Evolutionary conservation across 371 early-diverging fungal genomes (phyloP).

Genomic region (Phascolomyces articulosus): DNA sequence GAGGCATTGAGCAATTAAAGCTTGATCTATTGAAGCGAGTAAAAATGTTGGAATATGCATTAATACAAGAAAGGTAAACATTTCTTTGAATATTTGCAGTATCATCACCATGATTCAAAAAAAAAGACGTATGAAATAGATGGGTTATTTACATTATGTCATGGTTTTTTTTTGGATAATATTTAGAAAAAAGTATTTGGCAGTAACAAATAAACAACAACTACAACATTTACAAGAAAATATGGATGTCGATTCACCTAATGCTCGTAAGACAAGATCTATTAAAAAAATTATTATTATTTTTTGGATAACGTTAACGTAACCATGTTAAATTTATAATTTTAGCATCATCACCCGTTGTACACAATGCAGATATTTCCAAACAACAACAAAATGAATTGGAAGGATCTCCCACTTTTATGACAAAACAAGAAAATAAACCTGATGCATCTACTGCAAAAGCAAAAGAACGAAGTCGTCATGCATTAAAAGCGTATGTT

Average conservation of each 20-base stretch:
- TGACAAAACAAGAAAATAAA: background rate
- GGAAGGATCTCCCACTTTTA: background rate
- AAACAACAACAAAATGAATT: background rate
- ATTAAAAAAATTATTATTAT: no score
- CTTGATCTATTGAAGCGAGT: conserved; percentile 79
- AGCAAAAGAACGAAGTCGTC: conserved; percentile 64
- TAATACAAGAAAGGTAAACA: conserved; percentile 77
- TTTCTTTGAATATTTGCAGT: no score
- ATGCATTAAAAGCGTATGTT: conserved; percentile 76
- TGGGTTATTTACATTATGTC: no score
- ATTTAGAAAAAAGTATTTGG: conserved; percentile 16
- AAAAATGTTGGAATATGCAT: conserved; percentile 89
- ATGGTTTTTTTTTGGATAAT: no score
- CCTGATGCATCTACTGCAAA: conserved; percentile 8
- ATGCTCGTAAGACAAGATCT: conserved; percentile 18
- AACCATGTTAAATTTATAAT: background rate
- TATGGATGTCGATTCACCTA: conserved; percentile 21
- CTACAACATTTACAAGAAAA: conserved; percentile 10
- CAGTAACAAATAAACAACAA: conserved; percentile 8
- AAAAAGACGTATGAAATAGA: background rate
- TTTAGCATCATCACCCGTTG: conserved; percentile 21
- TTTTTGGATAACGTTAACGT: background rate
- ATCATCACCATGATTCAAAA: no score
- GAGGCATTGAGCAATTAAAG: conserved; percentile 77
- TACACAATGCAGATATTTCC: background rate